Evolutionary conservation across 2,329 filamentous ascomycete genomes (phyloP).

Genomic region (Aspergillus ruber): DNA sequence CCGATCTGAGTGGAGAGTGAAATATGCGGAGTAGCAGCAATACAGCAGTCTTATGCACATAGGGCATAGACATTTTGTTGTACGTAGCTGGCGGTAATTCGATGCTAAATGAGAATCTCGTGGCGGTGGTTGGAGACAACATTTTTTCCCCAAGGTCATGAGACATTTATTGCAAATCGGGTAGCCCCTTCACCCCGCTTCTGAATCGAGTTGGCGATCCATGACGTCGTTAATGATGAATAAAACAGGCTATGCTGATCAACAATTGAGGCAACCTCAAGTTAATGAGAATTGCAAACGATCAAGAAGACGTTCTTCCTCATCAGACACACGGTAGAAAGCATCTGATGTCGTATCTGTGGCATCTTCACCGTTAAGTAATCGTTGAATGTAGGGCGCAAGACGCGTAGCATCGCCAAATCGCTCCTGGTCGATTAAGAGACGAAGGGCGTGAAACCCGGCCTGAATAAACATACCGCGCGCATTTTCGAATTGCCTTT

Average conservation of each 20-base stretch:
- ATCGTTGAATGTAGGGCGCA: conserved; percentile 23
- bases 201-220: not conserved
- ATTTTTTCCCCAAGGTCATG: no score
- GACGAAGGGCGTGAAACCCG: conserved; percentile 33
- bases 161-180: conserved; percentile 2
- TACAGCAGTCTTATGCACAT: not conserved
- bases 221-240: not conserved
- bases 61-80: not conserved
- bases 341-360: conserved; percentile 8
- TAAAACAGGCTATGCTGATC: not conserved
- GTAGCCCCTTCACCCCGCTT: not conserved
- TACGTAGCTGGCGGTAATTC: no score
- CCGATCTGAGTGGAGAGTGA: conserved; percentile 11
- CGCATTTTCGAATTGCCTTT: conserved; percentile 12
- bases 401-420: conserved; percentile 23
- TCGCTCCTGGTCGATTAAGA: conserved; percentile 28
- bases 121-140: no score
- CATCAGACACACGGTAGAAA: conserved; percentile 10
- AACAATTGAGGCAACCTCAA: conserved; percentile 2
- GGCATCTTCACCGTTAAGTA: conserved; percentile 20
- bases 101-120: no score
- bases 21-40: conserved; percentile 11
- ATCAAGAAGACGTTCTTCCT: conserved; percentile 19
- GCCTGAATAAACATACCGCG: conserved; percentile 26
- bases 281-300: conserved; percentile 18